Base-by-base conservation (phyloP, 2,329 filamentous ascomycete species). In the Hypoxylon sp. region DNA sequence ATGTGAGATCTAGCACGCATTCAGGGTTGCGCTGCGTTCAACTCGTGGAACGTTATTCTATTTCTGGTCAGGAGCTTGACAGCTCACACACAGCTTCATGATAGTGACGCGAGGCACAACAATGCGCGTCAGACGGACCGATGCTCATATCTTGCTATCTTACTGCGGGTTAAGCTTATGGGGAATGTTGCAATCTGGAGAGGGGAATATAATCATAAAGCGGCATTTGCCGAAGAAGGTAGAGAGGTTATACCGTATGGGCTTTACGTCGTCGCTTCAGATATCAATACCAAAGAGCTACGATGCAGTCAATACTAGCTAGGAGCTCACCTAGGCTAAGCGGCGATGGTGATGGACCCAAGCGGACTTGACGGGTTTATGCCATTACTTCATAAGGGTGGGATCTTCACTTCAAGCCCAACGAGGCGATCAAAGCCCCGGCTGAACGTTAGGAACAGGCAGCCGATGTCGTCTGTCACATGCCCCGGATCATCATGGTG, bases 281-380 rank as follows among this genome's bases (percentile, higher is more conserved):
- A n/a, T n/a, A n/a, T n/a, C n/a, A n/a, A n/a, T n/a, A n/a, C n/a
- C n/a, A n/a, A n/a, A n/a, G n/a, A n/a, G 32, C 23, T 34, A 44
- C 40, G 19, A 47, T 38, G n/a, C 15, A 44, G 29, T 13, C 20
- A 21, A 8, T 34, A 41, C 9, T 23, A 30, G 27, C 13, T 23
- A 13, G 20, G 16, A 13, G 16, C 16, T 1, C 27, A 35, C 48
- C 42, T 51, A 31, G 42, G 47, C 23, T 26, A 29, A 30, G 27
- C 38, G 34, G 34, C 21, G 37, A 38, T 17, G 34, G 31, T 41
- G 30, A 23, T 30, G 42, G 34, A 55, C 45, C 43, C 43, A 37
- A 42, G 29, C 55, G 55, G 51, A 44, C 34, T 41, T 20, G 21
- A 43, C 47, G 47, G 55, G 42, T 46, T 51, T 55, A 55, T 31